A percentile compares a stretch with the other conserved stretches of the same genome.
phyloP scores from a whole-genome alignment of 768 basidiomycete species.

The Harrya chromipes region DNA sequence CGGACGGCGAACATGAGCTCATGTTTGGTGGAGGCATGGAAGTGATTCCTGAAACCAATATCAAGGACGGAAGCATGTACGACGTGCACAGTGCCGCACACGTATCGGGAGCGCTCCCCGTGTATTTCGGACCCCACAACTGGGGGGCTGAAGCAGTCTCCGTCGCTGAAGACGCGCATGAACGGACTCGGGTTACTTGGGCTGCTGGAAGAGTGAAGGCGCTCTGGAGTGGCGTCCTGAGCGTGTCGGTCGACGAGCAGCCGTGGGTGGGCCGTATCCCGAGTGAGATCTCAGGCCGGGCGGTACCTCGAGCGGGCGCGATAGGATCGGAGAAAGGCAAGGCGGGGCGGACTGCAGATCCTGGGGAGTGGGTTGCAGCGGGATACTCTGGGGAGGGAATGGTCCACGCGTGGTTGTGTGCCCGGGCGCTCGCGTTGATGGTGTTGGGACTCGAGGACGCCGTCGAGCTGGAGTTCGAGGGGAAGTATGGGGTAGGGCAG shows the following conservation, averaged over 20 bases:
- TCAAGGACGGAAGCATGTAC: slow-evolving; percentile 18
- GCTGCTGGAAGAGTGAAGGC: slow-evolving; percentile 48
- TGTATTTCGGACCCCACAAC: slow-evolving; percentile 47
- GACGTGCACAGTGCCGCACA: slow-evolving; percentile 38
- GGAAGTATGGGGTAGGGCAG: slow-evolving; percentile 19
- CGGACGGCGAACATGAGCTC: slow-evolving; percentile 42
- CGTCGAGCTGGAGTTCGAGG: slow-evolving; percentile 12
- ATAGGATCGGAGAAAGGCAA: slow-evolving; percentile 1
- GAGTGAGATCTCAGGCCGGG: slow-evolving; percentile 42
- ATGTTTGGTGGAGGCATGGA: slow-evolving; percentile 67
- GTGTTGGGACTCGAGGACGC: slow-evolving; percentile 41
- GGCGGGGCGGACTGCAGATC: slow-evolving; percentile 14
- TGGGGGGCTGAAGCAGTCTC: slow-evolving; percentile 41
- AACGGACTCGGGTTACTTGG: slow-evolving; percentile 27
- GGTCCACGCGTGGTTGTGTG: slow-evolving; percentile 66
- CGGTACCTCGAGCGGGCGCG: slow-evolving; percentile 10
- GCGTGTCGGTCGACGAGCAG: slow-evolving; percentile 53
- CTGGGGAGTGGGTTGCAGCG: slow-evolving; percentile 71
- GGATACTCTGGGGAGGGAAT: slow-evolving; percentile 75
- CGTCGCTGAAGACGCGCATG: slow-evolving; percentile 15
- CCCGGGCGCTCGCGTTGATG: slow-evolving; percentile 58
- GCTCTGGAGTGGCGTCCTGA: slow-evolving; percentile 64
- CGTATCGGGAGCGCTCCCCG: slow-evolving; percentile 47
- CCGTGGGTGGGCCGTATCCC: slow-evolving; percentile 75
- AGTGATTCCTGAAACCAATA: slow-evolving; percentile 12